These are phyloP conservation scores for Cyanodermella asteris DNA, from an alignment of 2,329 filamentous ascomycete genomes.

Conservation along the genomic window DNA sequence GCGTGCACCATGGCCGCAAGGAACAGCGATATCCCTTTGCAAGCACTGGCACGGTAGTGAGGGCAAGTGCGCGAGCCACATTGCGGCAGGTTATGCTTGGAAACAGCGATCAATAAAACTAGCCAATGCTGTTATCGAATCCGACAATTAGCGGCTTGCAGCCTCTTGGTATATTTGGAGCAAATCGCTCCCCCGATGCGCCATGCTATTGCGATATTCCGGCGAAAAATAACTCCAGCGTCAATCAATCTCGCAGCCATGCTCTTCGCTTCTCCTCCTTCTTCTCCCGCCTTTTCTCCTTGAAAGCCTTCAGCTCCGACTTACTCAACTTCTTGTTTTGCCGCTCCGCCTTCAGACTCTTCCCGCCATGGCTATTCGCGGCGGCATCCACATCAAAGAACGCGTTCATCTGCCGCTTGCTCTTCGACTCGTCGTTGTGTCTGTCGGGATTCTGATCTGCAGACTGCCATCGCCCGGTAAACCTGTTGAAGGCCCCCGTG, in stretches of 20 bases:
- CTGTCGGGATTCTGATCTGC: conserved; percentile 46
- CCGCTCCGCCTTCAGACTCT: conserved; percentile 77
- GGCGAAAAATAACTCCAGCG: too few species aligned
- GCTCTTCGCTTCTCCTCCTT: conserved; percentile 89
- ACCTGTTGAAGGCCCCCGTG: conserved; percentile 69
- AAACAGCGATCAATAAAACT: too few species aligned
- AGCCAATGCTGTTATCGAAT: too few species aligned
- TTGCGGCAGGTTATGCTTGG: too few species aligned
- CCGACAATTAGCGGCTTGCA: too few species aligned
- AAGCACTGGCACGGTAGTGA: too few species aligned
- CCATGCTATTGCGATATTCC: too few species aligned
- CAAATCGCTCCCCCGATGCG: too few species aligned
- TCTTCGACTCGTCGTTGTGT: conserved; percentile 74
- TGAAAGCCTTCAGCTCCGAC: conserved; percentile 73
- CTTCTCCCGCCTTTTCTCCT: conserved; percentile 66
- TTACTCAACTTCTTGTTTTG: conserved; percentile 66
- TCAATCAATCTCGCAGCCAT: conserved; percentile 76
- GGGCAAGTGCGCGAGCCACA: too few species aligned
- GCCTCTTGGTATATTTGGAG: too few species aligned
- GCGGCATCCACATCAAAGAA: conserved; percentile 93
- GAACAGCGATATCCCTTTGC: too few species aligned
- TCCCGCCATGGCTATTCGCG: conserved; percentile 73
- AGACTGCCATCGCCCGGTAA: conserved; percentile 65
- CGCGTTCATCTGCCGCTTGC: conserved; percentile 68
- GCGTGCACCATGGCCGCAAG: too few species aligned